Conservation (phyloP, 768 basidiomycete species). For the Hysterangium stoloniferum region DNA sequence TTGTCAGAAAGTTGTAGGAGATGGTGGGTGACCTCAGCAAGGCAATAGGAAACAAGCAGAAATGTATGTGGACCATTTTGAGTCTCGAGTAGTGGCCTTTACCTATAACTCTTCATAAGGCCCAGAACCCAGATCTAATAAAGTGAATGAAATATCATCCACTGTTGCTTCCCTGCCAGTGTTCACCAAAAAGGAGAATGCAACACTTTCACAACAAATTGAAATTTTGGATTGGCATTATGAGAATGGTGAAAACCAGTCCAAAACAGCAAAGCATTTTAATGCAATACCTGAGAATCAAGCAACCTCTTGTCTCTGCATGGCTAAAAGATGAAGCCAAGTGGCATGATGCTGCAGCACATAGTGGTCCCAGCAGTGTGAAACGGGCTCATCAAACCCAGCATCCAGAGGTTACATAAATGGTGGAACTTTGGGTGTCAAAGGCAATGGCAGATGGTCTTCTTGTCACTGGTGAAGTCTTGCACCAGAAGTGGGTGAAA, state of each 20-base stretch:
- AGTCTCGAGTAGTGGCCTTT: conserved; percentile 1
- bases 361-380: neutral
- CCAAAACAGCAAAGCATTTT: conserved; percentile 25
- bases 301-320: conserved; percentile 25
- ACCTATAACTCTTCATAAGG: conserved; percentile 11
- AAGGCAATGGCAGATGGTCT: too few relatives aligned
- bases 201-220: conserved; percentile 27
- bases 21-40: neutral
- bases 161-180: neutral
- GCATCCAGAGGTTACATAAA: conserved; percentile 26
- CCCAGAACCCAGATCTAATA: conserved; percentile 2
- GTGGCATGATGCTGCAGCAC: conserved; percentile 14
- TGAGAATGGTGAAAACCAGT: conserved; percentile 26
- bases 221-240: conserved; percentile 32
- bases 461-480: conserved; percentile 28
- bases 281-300: conserved; percentile 22
- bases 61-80: neutral
- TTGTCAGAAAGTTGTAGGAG: neutral
- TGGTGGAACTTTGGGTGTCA: conserved; percentile 30
- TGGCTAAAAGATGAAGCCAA: conserved; percentile 28
- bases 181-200: conserved; percentile 22
- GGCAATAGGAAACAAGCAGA: neutral
- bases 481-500: too few relatives aligned
- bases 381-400: too few relatives aligned
- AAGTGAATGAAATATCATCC: conserved; percentile 1